A percentile compares a stretch with the other conserved stretches of the same genome.
Conservation (phyloP, 2,329 filamentous ascomycete genomes). For the Bipolaris oryzae region DNA sequence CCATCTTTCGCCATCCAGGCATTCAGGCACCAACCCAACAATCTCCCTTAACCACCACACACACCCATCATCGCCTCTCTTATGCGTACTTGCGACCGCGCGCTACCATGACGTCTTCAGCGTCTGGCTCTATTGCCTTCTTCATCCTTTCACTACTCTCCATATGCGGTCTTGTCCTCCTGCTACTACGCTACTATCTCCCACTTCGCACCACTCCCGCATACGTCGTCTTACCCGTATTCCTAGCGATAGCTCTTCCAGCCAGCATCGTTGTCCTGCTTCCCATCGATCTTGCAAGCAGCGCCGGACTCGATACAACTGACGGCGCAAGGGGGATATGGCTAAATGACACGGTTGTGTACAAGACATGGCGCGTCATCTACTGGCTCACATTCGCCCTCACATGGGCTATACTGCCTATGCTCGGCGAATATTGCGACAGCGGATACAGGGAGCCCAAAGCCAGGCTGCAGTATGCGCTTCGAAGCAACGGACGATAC, state of each 20-base stretch:
- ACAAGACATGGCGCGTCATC: conserved; percentile 91
- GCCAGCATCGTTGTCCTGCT: conserved; percentile 90
- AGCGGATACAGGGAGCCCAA: conserved; percentile 88
- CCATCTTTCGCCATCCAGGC: conserved; percentile 5
- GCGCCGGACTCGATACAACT: conserved; percentile 70
- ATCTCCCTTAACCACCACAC: background rate
- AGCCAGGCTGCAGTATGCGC: conserved; percentile 79
- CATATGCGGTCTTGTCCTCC: conserved; percentile 77
- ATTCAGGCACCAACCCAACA: conserved; percentile 10
- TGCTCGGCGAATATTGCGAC: conserved; percentile 93
- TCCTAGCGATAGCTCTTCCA: conserved; percentile 92
- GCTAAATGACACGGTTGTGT: conserved; percentile 76
- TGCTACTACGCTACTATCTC: conserved; percentile 87
- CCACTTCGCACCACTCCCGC: conserved; percentile 88
- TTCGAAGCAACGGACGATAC: conserved; percentile 87
- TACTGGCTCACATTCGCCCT: conserved; percentile 97
- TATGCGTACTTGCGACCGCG: conserved; percentile 25
- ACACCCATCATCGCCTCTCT: conserved; percentile 8
- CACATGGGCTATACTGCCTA: conserved; percentile 92
- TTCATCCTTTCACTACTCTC: conserved; percentile 72
- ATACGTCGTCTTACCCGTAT: conserved; percentile 89
- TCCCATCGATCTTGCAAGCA: conserved; percentile 93
- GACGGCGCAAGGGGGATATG: conserved; percentile 79
- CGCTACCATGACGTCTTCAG: conserved; percentile 58
- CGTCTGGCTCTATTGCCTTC: conserved; percentile 81